Percentiles rank a stretch among this genome's conserved stretches.
phyloP scores from a whole-genome alignment of 345 rosid species.

The Melaleuca alternifolia region DNA sequence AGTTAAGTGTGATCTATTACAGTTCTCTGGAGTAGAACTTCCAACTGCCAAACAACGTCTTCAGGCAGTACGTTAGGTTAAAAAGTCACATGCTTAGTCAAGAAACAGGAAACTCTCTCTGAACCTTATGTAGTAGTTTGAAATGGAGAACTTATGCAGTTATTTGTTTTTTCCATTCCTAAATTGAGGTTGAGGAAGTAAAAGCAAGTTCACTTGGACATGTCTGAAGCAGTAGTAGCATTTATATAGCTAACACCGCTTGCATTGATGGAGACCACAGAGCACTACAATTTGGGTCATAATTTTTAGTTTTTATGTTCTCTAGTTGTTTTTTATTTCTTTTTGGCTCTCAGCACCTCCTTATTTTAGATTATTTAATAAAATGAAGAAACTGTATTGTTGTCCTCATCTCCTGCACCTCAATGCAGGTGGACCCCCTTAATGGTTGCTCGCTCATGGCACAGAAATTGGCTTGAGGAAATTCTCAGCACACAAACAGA shows the following conservation, averaged over 20 bases:
- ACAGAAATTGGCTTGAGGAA: slow-evolving; percentile 71
- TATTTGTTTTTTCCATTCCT: neutral
- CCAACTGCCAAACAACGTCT: neutral
- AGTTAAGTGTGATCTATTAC: neutral
- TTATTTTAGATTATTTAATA: neutral
- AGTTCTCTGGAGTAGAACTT: neutral
- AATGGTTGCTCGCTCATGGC: slow-evolving; percentile 96
- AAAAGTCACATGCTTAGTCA: neutral
- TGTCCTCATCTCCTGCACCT: neutral
- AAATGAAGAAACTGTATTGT: neutral
- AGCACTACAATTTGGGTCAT: neutral
- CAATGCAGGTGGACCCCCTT: slow-evolving; percentile 72
- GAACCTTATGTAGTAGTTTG: neutral
- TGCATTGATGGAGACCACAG: neutral
- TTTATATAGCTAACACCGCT: neutral
- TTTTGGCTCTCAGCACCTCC: neutral
- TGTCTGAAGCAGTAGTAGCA: neutral
- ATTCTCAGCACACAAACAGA: slow-evolving; percentile 41
- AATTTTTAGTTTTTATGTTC: neutral
- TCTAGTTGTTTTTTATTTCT: neutral
- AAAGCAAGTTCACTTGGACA: neutral
- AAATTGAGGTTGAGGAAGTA: neutral
- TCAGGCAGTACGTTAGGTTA: neutral
- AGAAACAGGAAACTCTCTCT: neutral
- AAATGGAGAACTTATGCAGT: neutral